Evolutionary conservation across 208 protist species (phyloP), one percentile per base, ranked within the genome.

Genomic region (Leishmania arabica): DNA sequence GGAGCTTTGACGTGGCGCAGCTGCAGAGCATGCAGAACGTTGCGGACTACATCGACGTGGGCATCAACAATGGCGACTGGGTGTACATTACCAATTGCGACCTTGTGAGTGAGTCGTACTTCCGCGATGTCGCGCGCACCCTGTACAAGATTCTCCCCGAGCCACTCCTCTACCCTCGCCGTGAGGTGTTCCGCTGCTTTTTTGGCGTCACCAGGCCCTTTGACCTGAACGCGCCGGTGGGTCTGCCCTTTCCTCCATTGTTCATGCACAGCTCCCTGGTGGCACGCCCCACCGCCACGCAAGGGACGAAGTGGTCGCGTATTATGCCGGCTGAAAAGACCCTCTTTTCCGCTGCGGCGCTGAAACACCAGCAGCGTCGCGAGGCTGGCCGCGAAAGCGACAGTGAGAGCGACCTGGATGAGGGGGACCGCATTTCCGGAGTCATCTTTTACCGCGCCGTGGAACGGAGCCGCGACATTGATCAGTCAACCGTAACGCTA

Each of bases 51-150:
- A 88, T 98, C 51, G 95, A 98, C 34, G 91, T 98, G 40, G 93
- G 95, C 17, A 81, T 94, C 34, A 90, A 95, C 74, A 97, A 96
- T 84, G 95, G 95, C 24, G 95, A 98, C 84, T 98, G 95, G 93
- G 93, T 98, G 66, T 96, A 96, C 85, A 87, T 98, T 37, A 90
- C 87, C 17, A 92, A 95, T 77, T 96, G 89, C 77, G 92, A 96
- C 49, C 56, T 81, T 8, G 93, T 92, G 11, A 87, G 79, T 2
- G 83, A 84, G 11, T 81, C 87, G 60, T 86, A 89, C 75, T 95
- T 95, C 71, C 92, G 95, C 58, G 91, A 95, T 19, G 87, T 97
- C 24, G 91, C 93, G 34, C 90, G 88, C 27, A 87, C 84, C 42
- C 47, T 98, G n/a, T 95, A 95, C 84, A 79, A 87, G 21, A 82